Base-by-base conservation (phyloP, 176 grass and related monocot species). In the Triticum turgidum region DNA sequence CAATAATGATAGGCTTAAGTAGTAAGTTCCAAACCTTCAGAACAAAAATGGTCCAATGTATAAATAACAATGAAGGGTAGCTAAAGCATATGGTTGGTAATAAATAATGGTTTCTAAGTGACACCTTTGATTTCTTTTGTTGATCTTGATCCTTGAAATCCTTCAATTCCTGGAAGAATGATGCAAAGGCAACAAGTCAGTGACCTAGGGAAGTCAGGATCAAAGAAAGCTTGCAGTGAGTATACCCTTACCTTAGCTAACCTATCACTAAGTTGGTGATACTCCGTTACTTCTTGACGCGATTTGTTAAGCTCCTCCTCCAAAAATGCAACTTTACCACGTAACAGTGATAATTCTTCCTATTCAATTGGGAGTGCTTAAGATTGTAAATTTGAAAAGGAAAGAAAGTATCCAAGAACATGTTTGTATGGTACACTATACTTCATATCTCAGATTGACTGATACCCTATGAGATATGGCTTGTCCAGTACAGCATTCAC, bases 101-200 rank as follows among this genome's bases (percentile, higher is more conserved):
- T 47, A 80, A 61, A 7, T 65, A 82, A 22, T 71, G 70, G 66
- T 70, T 24, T 89, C 8, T 24, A 70, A 66, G 29, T 76, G 39
- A 69, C 82, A 99, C 97, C 94, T 99, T 96, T 82, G 85, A 87
- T 87, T 94, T 97, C 80, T 90, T 91, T 87, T 94, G 92, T 70
- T 97, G 97, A 68, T 94, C 90, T 76, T 90, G 90, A 45, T 99
- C 97, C 93, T 97, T 99, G 74, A 91, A 62, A 69, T 97, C 94
- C 92, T 94, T 97, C 87, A 94, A 77, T 91, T 97, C 97, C 97
- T 99, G 76, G 64, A 21, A 92, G 85, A 78, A 64, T 82, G 83
- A 86, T 68, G 59, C 24, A 82, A 87, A 73, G 22, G 7, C 82
- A 89, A 77, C 45, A 87, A 45, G 65, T 93, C 83, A 86, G 65